Conservation (phyloP, 306 rosid species). For the Cicer judaicum region DNA sequence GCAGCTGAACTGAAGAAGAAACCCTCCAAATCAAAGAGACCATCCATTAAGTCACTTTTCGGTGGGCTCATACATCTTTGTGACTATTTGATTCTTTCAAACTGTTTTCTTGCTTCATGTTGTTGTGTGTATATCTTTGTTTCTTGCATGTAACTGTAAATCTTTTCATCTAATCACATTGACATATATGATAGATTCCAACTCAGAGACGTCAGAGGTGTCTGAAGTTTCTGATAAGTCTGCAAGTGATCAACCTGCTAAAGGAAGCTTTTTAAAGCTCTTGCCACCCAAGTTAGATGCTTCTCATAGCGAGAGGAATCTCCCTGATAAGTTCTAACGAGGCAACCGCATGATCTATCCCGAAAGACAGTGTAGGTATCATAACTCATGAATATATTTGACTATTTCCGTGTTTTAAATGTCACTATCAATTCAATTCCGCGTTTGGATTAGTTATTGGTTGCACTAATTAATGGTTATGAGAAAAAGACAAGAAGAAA, state of each 20-base stretch:
- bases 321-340: constrained; percentile 58
- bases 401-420: constrained; percentile 29
- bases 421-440: constrained; percentile 42
- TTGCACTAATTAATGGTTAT: constrained; percentile 37
- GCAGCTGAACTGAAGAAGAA: constrained; percentile 94
- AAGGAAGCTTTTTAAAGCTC: constrained; percentile 81
- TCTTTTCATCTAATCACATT: constrained; percentile 46
- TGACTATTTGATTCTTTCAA: constrained; percentile 33
- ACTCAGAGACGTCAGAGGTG: constrained; percentile 60
- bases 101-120: constrained; percentile 2
- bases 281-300: constrained; percentile 69
- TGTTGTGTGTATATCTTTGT: constrained; percentile 24
- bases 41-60: constrained; percentile 83
- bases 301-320: constrained; percentile 50
- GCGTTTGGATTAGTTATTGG: constrained; percentile 41
- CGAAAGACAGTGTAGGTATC: constrained; percentile 47
- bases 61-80: constrained; percentile 61
- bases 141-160: constrained; percentile 27
- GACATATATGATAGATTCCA: constrained; percentile 54
- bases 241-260: constrained; percentile 42
- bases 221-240: constrained; percentile 53
- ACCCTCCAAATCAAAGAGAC: constrained; percentile 72
- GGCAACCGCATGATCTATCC: constrained; percentile 26
- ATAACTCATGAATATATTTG: constrained; percentile 42
- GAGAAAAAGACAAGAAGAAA: constrained; percentile 45